Conservation (phyloP, 2,329 filamentous ascomycete species). For the Aspergillus sp. region DNA sequence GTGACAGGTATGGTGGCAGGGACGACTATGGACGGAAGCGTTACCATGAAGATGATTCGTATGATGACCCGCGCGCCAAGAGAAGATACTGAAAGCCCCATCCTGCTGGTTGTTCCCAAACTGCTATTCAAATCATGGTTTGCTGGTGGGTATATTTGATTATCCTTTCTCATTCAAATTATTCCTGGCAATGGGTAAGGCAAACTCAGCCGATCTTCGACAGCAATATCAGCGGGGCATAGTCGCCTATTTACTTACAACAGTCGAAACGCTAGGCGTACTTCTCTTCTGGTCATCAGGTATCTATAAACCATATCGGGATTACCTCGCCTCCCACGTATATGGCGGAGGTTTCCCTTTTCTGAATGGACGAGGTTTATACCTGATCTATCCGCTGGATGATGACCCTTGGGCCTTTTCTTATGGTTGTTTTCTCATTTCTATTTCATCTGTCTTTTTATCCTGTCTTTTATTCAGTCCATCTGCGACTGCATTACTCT, state of each 20-base stretch:
- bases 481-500: conserved; percentile 16
- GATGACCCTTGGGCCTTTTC: conserved; percentile 16
- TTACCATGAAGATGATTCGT: conserved; percentile 70
- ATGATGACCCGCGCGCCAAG: conserved; percentile 67
- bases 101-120: conserved; percentile 8
- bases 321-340: not conserved
- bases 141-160: conserved; percentile 42
- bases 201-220: conserved; percentile 8
- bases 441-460: conserved; percentile 18
- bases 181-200: conserved; percentile 33
- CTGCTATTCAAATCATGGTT: conserved; percentile 23
- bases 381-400: not conserved
- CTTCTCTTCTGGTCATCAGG: conserved; percentile 2
- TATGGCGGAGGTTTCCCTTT: not conserved
- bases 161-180: conserved; percentile 21
- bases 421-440: conserved; percentile 18
- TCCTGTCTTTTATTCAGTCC: conserved; percentile 23
- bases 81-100: conserved; percentile 50
- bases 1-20: conserved; percentile 44
- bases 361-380: not conserved
- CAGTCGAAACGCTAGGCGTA: conserved; percentile 10
- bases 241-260: conserved; percentile 10
- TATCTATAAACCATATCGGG: conserved; percentile 1
- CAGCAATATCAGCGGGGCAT: too few relatives aligned
- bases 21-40: conserved; percentile 59